Evolutionary conservation across 192 early-diverging fungal species (phyloP).

Genomic region (Podila clonocystis): DNA sequence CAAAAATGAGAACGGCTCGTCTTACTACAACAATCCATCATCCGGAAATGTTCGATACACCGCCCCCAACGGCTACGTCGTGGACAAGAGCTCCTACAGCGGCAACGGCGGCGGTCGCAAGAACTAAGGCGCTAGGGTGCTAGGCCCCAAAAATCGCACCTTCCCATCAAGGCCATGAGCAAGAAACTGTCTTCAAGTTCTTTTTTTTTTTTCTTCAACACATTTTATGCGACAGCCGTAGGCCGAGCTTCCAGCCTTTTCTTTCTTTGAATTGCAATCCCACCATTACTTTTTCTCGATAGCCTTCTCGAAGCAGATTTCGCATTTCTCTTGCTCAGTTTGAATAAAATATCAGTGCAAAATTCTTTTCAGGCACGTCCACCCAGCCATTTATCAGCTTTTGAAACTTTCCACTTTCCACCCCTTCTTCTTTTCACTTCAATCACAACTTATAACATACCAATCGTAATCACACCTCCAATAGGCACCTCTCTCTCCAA

Average conservation of each 20-base stretch:
- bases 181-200: too few relatives aligned
- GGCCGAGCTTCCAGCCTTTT: not conserved
- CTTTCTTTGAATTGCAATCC: not conserved
- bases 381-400: not conserved
- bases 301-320: too few relatives aligned
- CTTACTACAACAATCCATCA: not conserved
- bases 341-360: too few relatives aligned
- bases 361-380: not conserved
- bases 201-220: too few relatives aligned
- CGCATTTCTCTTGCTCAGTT: too few relatives aligned
- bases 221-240: not conserved
- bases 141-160: too few relatives aligned
- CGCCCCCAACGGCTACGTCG: not conserved
- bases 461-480: not conserved
- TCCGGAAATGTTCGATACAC: not conserved
- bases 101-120: not conserved
- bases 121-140: too few relatives aligned
- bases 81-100: not conserved
- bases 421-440: not conserved
- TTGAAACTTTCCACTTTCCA: not conserved
- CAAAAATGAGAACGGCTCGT: not conserved
- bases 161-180: too few relatives aligned
- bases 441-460: not conserved
- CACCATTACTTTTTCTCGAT: not conserved
- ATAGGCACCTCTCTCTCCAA: not conserved